phyloP scores from a whole-genome alignment of 805 yeast species.

The Cyberlindnera suaveolens region DNA sequence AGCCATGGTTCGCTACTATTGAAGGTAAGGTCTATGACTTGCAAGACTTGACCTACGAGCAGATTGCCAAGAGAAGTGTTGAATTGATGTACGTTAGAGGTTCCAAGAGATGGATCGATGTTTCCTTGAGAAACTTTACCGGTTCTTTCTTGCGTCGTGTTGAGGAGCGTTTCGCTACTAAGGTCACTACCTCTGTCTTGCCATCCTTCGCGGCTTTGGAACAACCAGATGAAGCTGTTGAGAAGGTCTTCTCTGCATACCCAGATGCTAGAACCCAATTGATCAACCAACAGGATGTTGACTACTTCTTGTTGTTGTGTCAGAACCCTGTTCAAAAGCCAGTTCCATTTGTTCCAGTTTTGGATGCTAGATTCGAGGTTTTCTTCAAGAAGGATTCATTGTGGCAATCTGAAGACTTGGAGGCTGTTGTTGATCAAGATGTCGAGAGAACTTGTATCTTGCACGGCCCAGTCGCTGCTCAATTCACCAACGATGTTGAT shows the following conservation, averaged over 20 bases:
- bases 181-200: constrained; percentile 56
- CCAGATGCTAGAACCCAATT: constrained; percentile 76
- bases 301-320: constrained; percentile 81
- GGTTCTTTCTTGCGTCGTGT: constrained; percentile 88
- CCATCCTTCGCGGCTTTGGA: constrained; percentile 68
- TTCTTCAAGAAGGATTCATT: constrained; percentile 98
- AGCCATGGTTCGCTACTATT: constrained; percentile 90
- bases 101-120: constrained; percentile 82
- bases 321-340: constrained; percentile 88
- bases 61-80: constrained; percentile 80
- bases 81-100: constrained; percentile 82
- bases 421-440: constrained; percentile 91
- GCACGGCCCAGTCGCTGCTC: constrained; percentile 98
- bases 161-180: constrained; percentile 86
- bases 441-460: constrained; percentile 98
- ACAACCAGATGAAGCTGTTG: constrained; percentile 56
- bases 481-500: constrained; percentile 76
- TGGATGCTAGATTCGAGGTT: constrained; percentile 90
- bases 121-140: constrained; percentile 75
- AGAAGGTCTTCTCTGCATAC: constrained; percentile 56
- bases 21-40: constrained; percentile 78
- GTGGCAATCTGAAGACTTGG: constrained; percentile 98
- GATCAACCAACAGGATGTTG: constrained; percentile 92
- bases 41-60: constrained; percentile 92
- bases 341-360: constrained; percentile 93